These are phyloP conservation scores for Phytophthora colocasiae DNA, from an alignment of 352 stramenopile genomes.

Conservation along the genomic window DNA sequence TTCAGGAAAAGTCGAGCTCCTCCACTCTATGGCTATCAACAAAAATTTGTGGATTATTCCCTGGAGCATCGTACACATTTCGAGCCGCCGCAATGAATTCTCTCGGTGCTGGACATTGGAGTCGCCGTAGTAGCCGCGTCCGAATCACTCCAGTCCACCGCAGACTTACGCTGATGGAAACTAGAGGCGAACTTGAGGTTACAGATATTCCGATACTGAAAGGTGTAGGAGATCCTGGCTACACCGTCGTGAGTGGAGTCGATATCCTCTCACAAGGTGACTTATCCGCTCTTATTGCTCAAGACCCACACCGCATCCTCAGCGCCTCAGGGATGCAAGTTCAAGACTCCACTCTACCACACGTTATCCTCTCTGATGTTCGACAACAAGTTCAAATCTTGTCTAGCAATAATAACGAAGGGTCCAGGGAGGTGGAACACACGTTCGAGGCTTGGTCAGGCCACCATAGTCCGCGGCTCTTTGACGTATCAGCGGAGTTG, in stretches of 20 bases:
- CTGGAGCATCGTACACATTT: conserved; percentile 51
- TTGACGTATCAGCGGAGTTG: conserved; percentile 74
- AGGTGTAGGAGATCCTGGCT: conserved; percentile 57
- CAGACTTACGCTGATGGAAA: conserved; percentile 14
- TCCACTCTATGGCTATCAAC: conserved; percentile 41
- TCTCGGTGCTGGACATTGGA: conserved; percentile 67
- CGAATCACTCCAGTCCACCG: conserved; percentile 4
- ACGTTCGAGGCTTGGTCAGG: conserved; percentile 67
- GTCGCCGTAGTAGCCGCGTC: conserved; percentile 43
- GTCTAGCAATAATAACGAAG: conserved; percentile 20
- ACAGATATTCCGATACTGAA: conserved; percentile 48
- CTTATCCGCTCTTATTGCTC: conserved; percentile 28
- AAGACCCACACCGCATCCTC: conserved; percentile 35
- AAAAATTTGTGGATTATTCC: conserved; percentile 57
- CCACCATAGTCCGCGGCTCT: conserved; percentile 71
- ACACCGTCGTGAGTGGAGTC: conserved; percentile 35
- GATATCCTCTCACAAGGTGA: conserved; percentile 38
- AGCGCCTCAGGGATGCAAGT: conserved; percentile 26
- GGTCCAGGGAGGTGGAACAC: conserved; percentile 11
- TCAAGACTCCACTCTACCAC: conserved; percentile 31
- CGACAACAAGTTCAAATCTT: conserved; percentile 48
- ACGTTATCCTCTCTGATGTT: conserved; percentile 68
- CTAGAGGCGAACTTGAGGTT: conserved; percentile 1
- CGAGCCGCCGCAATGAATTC: conserved; percentile 72
- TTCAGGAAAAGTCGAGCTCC: conserved; percentile 18